Percentiles rank a stretch among this genome's conserved stretches.
Evolutionary conservation across 225 moss, liverwort and hornwort species (phyloP).

Genomic region (Thuidium tamariscinum): DNA sequence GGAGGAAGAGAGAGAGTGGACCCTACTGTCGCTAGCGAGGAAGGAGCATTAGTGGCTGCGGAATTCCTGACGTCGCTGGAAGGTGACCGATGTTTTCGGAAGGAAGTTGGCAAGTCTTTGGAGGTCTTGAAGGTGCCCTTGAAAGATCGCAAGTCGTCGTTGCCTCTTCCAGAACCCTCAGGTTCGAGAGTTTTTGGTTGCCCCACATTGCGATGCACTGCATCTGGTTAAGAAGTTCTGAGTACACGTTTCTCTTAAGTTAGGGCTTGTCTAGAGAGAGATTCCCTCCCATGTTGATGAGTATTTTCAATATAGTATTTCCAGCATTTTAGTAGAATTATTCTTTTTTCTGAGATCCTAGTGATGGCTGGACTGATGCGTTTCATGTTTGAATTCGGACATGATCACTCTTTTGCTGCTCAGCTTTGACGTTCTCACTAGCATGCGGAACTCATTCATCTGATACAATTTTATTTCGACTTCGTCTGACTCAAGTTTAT

Average conservation of each 20-base stretch:
- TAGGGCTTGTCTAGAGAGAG: neutral
- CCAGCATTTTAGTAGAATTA: neutral
- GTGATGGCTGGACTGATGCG: neutral
- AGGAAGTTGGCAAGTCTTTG: conserved; percentile 27
- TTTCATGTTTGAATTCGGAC: neutral
- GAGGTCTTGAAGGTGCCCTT: conserved; percentile 18
- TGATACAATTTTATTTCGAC: neutral
- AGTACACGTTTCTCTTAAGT: neutral
- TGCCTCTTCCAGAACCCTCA: conserved; percentile 16
- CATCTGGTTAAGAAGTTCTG: neutral
- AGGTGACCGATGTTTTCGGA: conserved; percentile 27
- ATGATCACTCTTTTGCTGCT: neutral
- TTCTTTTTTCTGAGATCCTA: neutral
- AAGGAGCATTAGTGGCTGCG: conserved; percentile 53
- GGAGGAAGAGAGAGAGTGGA: conserved; percentile 53
- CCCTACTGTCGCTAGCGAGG: conserved; percentile 21
- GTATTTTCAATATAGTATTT: neutral
- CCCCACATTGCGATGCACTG: neutral
- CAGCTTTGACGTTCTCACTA: neutral
- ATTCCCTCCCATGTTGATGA: neutral
- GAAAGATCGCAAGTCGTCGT: conserved; percentile 17
- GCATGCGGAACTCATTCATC: neutral
- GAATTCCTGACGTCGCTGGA: conserved; percentile 65
- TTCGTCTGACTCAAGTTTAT: neutral
- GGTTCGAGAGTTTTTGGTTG: neutral